phyloP scores from a whole-genome alignment of 441 rosid species.

The Syzygium syzygioides region DNA sequence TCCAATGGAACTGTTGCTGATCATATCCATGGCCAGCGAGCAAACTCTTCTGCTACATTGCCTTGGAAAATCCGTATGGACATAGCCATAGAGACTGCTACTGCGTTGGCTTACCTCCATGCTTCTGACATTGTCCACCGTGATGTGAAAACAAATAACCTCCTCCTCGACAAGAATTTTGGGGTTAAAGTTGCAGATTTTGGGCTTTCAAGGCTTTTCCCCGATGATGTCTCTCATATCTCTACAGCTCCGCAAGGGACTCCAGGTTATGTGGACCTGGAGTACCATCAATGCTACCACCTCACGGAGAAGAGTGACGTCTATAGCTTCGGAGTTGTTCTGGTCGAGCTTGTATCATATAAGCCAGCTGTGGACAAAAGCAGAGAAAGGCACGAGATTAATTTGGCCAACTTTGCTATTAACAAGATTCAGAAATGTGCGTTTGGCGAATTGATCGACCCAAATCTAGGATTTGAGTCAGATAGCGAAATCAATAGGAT shows the following conservation, averaged over 20 bases:
- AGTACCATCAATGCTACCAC: slow-evolving; percentile 60
- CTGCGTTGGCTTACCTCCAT: slow-evolving; percentile 65
- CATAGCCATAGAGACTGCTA: slow-evolving; percentile 72
- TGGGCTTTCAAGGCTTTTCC: slow-evolving; percentile 59
- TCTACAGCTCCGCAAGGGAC: slow-evolving; percentile 84
- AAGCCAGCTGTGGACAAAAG: slow-evolving; percentile 68
- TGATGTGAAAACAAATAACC: slow-evolving; percentile 68
- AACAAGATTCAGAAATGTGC: slow-evolving; percentile 43
- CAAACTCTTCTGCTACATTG: slow-evolving; percentile 17
- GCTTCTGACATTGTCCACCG: slow-evolving; percentile 64
- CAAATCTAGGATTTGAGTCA: slow-evolving; percentile 34
- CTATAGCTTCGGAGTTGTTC: slow-evolving; percentile 74
- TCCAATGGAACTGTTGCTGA: slow-evolving; percentile 70
- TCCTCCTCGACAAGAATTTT: slow-evolving; percentile 59
- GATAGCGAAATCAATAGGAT: slow-evolving; percentile 32
- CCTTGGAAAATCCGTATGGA: slow-evolving; percentile 56
- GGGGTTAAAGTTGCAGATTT: slow-evolving; percentile 74
- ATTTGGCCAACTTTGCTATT: slow-evolving; percentile 54
- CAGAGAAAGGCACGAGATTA: slow-evolving; percentile 50
- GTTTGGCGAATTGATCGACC: slow-evolving; percentile 52
- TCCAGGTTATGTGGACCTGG: slow-evolving; percentile 72
- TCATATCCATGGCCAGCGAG: slow-evolving; percentile 50
- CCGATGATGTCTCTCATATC: slow-evolving; percentile 49
- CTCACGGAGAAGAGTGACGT: slow-evolving; percentile 69
- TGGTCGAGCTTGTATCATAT: slow-evolving; percentile 63